phyloP scores from a whole-genome alignment of 345 rosid genomes.

The Schrenkiella parvula region DNA sequence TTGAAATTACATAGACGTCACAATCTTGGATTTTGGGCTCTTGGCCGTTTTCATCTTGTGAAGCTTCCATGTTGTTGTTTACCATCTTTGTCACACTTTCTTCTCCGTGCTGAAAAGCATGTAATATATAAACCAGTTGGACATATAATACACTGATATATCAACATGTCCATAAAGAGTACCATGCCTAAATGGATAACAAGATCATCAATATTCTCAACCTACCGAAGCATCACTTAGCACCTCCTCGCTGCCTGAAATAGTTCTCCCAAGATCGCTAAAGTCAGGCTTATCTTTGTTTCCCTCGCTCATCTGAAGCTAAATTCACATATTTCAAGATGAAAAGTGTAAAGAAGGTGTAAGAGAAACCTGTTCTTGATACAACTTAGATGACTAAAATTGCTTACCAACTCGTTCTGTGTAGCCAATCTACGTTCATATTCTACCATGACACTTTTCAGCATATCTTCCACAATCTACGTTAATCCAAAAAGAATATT shows the following conservation, averaged over 20 bases:
- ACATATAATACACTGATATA: neutral
- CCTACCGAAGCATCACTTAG: constrained; percentile 19
- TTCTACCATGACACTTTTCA: constrained; percentile 70
- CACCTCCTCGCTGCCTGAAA: constrained; percentile 7
- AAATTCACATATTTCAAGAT: constrained; percentile 3
- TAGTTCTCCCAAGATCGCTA: constrained; percentile 10
- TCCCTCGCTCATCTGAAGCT: neutral
- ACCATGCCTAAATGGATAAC: neutral
- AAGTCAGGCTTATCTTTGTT: neutral
- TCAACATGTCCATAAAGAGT: neutral
- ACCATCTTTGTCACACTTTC: constrained; percentile 25
- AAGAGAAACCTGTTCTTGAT: neutral
- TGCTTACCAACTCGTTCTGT: constrained; percentile 56
- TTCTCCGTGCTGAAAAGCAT: constrained; percentile 35
- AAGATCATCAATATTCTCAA: neutral
- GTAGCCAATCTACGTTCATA: constrained; percentile 64
- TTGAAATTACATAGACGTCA: constrained; percentile 14
- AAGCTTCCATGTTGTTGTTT: constrained; percentile 6
- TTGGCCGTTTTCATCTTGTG: neutral
- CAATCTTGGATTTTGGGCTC: neutral
- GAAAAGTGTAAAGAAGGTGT: neutral
- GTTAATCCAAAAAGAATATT: neutral
- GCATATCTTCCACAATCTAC: constrained; percentile 81
- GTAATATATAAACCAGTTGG: neutral
- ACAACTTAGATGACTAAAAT: neutral